These are phyloP conservation scores for Lentinula lateritia DNA, from an alignment of 768 basidiomycete genomes.

Conservation along the genomic window DNA sequence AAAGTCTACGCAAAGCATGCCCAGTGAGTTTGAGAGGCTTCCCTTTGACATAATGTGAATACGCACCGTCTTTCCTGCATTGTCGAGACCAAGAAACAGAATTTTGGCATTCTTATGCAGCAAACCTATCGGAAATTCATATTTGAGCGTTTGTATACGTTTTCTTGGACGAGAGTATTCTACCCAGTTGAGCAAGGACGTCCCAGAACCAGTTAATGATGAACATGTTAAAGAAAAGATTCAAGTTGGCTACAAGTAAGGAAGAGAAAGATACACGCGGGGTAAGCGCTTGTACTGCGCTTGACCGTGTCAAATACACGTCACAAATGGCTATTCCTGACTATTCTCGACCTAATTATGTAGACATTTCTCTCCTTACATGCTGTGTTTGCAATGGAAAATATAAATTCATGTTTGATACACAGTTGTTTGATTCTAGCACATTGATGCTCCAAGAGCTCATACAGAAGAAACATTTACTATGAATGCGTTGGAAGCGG, in stretches of 20 bases:
- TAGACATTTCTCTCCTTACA: no score
- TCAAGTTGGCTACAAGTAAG: not conserved
- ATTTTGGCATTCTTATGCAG: constrained; percentile 99
- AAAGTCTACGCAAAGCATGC: constrained; percentile 58
- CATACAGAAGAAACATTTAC: no score
- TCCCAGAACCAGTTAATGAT: constrained; percentile 97
- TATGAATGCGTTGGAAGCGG: no score
- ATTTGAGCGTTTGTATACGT: constrained; percentile 3
- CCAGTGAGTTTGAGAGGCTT: not conserved
- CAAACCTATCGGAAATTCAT: constrained; percentile 48
- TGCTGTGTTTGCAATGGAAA: no score
- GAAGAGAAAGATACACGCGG: constrained; percentile 2
- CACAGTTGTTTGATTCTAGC: no score
- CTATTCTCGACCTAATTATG: not conserved
- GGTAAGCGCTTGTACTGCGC: not conserved
- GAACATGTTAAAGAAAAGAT: constrained; percentile 48
- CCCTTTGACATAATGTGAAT: not conserved
- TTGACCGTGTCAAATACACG: not conserved
- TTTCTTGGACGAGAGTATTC: not conserved
- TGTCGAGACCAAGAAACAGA: constrained; percentile 96
- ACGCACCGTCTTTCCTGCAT: constrained; percentile 96
- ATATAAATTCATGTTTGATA: no score
- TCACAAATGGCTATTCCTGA: not conserved
- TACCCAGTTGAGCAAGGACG: constrained; percentile 89
- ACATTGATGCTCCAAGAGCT: no score